Evolutionary conservation across 192 early-diverging fungal genomes (phyloP), one percentile per base, ranked within the genome.

Genomic region (Coemansia interrupta): DNA sequence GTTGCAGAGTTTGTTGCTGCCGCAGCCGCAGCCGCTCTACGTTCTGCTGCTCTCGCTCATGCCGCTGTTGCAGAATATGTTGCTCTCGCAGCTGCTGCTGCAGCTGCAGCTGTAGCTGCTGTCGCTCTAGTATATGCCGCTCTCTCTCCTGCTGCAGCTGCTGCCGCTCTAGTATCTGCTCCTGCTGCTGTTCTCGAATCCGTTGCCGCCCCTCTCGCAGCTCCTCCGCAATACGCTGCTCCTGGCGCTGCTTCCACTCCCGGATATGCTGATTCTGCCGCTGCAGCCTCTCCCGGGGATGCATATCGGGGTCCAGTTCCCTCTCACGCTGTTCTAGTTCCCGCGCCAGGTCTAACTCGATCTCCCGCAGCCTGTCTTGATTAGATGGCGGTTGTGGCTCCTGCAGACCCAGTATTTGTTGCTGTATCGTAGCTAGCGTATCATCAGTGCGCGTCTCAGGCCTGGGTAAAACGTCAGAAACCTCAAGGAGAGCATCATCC

Each of bases 51-150:
- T 14, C 0, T 14, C 2, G 22, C 20, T 43, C 42, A 14, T 19
- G 28, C 5, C 0, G 20, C 23, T 14, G 8, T 22, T 13, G 22
- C 10, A 11, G 46, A 3, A 19, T 26, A 5, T 48, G 20, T 12
- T 60, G 58, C 30, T 60, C 23, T 4, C 19, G 38, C 47, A 29
- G 49, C 59, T 44, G 32, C 22, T 10, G 28, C 20, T 1, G 20
- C 23, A 24, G 9, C 46, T 13, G 13, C 6, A n/a, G n/a, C n/a
- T 30, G 29, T 30, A 5, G 29, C 29, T 30, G 32, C 10, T 1
- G 32, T 36, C 10, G 32, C 32, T 36, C 32, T 7, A 36, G 2
- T 8, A n/a, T 23, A 6, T 40, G 40, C 11, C 11, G 6, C 22
- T 14, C 0, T 14, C 2, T 20, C 39, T 43, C 42, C 22, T 10